These are phyloP conservation scores for Phaeoacremonium minimum DNA, from an alignment of 2,329 filamentous ascomycete species.

Conservation along the genomic window DNA sequence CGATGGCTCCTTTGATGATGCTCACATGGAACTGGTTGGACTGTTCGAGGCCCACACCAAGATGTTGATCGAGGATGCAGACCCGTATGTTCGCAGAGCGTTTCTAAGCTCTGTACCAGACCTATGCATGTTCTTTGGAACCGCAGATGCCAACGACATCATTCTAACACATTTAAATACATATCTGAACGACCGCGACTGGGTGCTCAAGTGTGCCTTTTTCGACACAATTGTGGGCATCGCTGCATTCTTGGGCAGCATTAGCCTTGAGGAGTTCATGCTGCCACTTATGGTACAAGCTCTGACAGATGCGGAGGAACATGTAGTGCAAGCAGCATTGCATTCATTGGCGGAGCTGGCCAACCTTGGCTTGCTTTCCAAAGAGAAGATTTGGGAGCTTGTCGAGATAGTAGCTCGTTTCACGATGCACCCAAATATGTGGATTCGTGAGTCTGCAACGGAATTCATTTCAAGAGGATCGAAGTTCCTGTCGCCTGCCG, in stretches of 20 bases:
- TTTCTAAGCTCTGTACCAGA: slow-evolving; percentile 90
- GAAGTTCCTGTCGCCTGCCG: slow-evolving; percentile 71
- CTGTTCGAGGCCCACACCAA: slow-evolving; percentile 88
- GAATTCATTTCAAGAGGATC: slow-evolving; percentile 78
- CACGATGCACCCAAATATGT: slow-evolving; percentile 88
- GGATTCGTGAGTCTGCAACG: slow-evolving; percentile 87
- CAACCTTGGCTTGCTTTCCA: slow-evolving; percentile 79
- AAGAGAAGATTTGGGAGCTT: slow-evolving; percentile 81
- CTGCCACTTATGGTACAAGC: slow-evolving; percentile 94
- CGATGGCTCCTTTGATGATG: slow-evolving; percentile 81
- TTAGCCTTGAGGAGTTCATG: slow-evolving; percentile 90
- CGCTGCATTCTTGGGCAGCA: slow-evolving; percentile 82
- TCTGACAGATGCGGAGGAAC: slow-evolving; percentile 87
- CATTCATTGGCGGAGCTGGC: slow-evolving; percentile 86
- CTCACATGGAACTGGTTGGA: slow-evolving; percentile 76
- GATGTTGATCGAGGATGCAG: slow-evolving; percentile 78
- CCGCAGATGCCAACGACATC: slow-evolving; percentile 90
- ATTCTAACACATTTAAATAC: slow-evolving; percentile 94
- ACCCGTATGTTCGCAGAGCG: slow-evolving; percentile 81
- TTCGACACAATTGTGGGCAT: slow-evolving; percentile 95
- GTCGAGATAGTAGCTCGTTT: slow-evolving; percentile 80
- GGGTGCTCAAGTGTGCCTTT: slow-evolving; percentile 94
- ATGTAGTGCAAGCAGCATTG: slow-evolving; percentile 86
- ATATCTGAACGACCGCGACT: slow-evolving; percentile 93
- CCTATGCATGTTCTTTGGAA: slow-evolving; percentile 92